Evolutionary conservation across 2,329 filamentous ascomycete species (phyloP), one percentile per base, ranked within the genome.

Genomic region (Epicoccum sorghinum): DNA sequence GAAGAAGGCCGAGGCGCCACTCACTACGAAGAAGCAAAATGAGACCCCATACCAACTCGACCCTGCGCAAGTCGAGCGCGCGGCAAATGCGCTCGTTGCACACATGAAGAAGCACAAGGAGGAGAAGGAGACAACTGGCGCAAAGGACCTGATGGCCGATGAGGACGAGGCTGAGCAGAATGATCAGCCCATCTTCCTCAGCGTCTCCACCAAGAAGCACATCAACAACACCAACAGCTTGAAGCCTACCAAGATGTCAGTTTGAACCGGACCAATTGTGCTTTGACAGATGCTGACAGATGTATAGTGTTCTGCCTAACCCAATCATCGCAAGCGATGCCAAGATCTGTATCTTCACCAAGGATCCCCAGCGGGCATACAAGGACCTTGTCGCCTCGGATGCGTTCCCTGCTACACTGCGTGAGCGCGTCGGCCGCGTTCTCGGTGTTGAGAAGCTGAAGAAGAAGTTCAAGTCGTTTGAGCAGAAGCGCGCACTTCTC

Each of bases 361-460:
- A 91, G 65, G 86, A 88, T 63, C 86, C 87, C 2, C 92, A 96
- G 82, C 86, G 92, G 61, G 84, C 86, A 49, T 96, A 95, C 83
- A 98, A 98, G 81, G 89, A 98, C 75, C 83, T 96, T 40, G 83
- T 97, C 60, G 87, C 86, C 46, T 85, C 88, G 50, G 84, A 88
- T 37, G 83, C 86, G 33, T 83, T 80, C 68, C 79, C 83, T 24
- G 65, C 75, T 1, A 75, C 79, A 13, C 69, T 83, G 10, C 74
- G 78, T 42, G 71, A 75, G 58, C 79, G 78, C 46, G 78, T 84
- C 45, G 74, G 75, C 47, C 78, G 83, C 1, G 82, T 99, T 40
- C 88, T 98, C 67, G 91, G 92, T 66, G 79, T 93, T 62, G 83
- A 83, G 67, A 96, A 98, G 77, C 82, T 99, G 66, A 93, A 93